These are phyloP conservation scores for Coniochaeta pulveracea DNA, from an alignment of 2,329 filamentous ascomycete genomes.

Conservation along the genomic window DNA sequence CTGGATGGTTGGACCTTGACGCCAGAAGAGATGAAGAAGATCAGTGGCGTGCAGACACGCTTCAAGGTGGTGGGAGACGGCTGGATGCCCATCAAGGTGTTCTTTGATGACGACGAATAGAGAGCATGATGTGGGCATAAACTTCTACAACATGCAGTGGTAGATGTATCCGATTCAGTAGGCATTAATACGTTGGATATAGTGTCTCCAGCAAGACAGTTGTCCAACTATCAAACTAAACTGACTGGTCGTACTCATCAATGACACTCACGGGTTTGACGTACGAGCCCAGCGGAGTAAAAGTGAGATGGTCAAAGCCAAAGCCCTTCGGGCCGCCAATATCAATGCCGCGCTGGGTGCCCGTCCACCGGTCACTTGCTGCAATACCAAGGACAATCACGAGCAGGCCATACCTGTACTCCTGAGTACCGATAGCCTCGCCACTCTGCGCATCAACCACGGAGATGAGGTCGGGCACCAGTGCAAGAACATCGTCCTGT, in stretches of 20 bases:
- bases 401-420: slow-evolving; percentile 41
- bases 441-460: slow-evolving; percentile 45
- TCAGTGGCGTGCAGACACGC: slow-evolving; percentile 58
- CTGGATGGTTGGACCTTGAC: slow-evolving; percentile 64
- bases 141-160: background rate
- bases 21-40: slow-evolving; percentile 57
- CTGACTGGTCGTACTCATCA: slow-evolving; percentile 2
- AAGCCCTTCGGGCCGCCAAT: slow-evolving; percentile 26
- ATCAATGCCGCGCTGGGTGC: slow-evolving; percentile 31
- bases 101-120: slow-evolving; percentile 74
- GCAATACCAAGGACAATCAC: slow-evolving; percentile 36
- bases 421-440: slow-evolving; percentile 42
- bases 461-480: slow-evolving; percentile 45
- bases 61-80: slow-evolving; percentile 73
- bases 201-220: background rate
- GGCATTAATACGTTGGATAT: background rate
- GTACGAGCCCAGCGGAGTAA: slow-evolving; percentile 1
- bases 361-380: slow-evolving; percentile 32
- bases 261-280: slow-evolving; percentile 1
- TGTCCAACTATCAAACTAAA: slow-evolving; percentile 1
- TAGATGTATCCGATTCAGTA: background rate
- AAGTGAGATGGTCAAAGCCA: slow-evolving; percentile 2
- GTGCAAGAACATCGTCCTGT: slow-evolving; percentile 32
- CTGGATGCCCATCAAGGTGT: slow-evolving; percentile 68
- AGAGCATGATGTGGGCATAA: background rate